Percentiles rank a stretch among this genome's conserved stretches.
Conservation (phyloP, 2,329 filamentous ascomycete genomes). For the Lasiodiplodia sp. region DNA sequence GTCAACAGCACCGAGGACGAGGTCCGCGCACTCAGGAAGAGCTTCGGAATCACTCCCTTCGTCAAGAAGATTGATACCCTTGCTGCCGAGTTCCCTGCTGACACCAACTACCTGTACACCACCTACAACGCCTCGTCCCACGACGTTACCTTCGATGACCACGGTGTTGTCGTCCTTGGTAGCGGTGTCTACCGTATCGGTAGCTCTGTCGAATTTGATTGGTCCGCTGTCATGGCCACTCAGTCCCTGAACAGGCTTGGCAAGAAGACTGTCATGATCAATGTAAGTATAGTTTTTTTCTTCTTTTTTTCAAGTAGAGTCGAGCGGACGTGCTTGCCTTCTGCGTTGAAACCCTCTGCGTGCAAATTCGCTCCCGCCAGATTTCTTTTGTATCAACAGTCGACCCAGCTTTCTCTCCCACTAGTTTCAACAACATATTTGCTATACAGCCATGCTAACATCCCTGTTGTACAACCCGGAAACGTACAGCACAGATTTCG, state of each 20-base stretch:
- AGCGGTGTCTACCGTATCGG: conserved; percentile 98
- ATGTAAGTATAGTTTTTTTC: conserved; percentile 56
- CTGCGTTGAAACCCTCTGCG: too few species aligned
- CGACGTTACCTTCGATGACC: conserved; percentile 92
- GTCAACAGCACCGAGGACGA: conserved; percentile 88
- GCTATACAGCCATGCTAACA: too few species aligned
- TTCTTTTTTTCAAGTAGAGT: conserved; percentile 42
- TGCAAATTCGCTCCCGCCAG: background rate
- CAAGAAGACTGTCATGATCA: conserved; percentile 98
- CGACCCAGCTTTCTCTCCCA: too few species aligned
- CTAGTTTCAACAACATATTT: too few species aligned
- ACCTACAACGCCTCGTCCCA: conserved; percentile 96
- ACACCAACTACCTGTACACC: conserved; percentile 96
- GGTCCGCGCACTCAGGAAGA: conserved; percentile 82
- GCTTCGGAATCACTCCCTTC: conserved; percentile 90
- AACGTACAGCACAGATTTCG: conserved; percentile 83
- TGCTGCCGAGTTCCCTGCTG: conserved; percentile 92
- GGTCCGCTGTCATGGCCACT: conserved; percentile 93
- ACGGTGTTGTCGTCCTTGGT: conserved; percentile 87
- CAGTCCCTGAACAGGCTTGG: conserved; percentile 83
- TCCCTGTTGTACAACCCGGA: conserved; percentile 89
- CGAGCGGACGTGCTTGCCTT: too few species aligned
- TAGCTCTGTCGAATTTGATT: conserved; percentile 97
- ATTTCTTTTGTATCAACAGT: conserved; percentile 51
- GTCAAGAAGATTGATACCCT: conserved; percentile 99